phyloP scores from a whole-genome alignment of 257 asterid genomes.

The Solanum acaule region DNA sequence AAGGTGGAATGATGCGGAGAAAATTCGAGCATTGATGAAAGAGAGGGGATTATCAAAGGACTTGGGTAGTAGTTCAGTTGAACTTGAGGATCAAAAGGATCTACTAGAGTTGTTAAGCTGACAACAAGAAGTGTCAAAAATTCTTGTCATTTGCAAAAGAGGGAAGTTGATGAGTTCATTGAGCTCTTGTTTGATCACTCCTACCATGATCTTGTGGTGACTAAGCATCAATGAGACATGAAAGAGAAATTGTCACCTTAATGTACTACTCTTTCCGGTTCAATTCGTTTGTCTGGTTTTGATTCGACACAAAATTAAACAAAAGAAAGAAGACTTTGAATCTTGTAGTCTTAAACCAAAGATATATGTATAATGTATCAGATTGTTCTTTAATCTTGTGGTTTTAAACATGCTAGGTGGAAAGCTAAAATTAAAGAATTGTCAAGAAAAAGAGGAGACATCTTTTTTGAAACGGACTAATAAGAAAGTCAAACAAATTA shows the following conservation, averaged over 20 bases:
- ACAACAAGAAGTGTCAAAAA: neutral
- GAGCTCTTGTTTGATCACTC: neutral
- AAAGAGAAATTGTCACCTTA: neutral
- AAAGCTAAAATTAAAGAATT: no score
- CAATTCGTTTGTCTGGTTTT: no score
- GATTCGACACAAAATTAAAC: fast-evolving
- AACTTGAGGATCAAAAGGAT: constrained; percentile 11
- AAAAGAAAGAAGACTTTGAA: no score
- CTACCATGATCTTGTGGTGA: neutral
- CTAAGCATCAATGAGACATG: neutral
- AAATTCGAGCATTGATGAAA: constrained; percentile 38
- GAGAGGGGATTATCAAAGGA: constrained; percentile 44
- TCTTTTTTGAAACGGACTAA: no score
- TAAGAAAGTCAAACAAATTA: no score
- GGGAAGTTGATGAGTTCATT: neutral
- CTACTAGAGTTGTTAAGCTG: constrained; percentile 7
- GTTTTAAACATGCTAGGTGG: no score
- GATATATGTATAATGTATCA: no score
- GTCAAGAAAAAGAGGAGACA: no score
- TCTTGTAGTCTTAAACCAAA: no score
- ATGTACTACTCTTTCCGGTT: neutral
- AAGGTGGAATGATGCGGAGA: constrained; percentile 47
- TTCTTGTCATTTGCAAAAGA: neutral
- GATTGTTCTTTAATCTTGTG: no score
- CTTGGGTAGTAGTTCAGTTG: constrained; percentile 43